A percentile compares a stretch with the other conserved stretches of the same genome.
Conservation (phyloP, 73 alveolate species). For the Tetrahymena thermophila region DNA sequence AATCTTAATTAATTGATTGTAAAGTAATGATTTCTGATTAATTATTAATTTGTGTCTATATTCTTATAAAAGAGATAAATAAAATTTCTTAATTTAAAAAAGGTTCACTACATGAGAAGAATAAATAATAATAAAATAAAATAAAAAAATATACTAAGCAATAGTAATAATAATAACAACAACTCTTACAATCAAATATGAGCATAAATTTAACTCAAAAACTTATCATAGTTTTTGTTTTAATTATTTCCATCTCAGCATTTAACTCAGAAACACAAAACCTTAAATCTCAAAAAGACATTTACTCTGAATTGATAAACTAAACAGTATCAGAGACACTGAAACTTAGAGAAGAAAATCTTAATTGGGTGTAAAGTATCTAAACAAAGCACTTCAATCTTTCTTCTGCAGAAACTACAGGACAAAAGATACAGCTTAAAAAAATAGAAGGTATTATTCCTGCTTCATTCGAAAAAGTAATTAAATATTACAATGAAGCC, state of each 20-base stretch:
- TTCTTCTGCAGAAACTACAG: neutral
- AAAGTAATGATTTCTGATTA: neutral
- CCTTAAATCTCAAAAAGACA: neutral
- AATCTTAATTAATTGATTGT: neutral
- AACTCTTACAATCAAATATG: neutral
- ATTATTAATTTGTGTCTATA: neutral
- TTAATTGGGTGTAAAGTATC: neutral
- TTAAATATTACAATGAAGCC: neutral
- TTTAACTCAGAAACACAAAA: neutral
- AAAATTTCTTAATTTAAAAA: no score
- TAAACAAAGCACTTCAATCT: neutral
- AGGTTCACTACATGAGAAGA: neutral
- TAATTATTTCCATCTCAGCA: neutral
- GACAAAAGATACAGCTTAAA: neutral
- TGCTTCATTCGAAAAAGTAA: neutral
- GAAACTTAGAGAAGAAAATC: neutral
- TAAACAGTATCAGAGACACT: neutral
- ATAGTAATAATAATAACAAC: no score
- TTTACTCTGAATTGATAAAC: neutral
- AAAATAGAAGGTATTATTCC: neutral
- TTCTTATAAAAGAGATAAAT: no score
- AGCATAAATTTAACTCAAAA: neutral
- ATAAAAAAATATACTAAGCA: no score
- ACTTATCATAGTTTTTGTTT: neutral
- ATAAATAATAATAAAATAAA: no score